phyloP scores from a whole-genome alignment of 2,329 filamentous ascomycete species.

The Aspergillus thermomutatus region DNA sequence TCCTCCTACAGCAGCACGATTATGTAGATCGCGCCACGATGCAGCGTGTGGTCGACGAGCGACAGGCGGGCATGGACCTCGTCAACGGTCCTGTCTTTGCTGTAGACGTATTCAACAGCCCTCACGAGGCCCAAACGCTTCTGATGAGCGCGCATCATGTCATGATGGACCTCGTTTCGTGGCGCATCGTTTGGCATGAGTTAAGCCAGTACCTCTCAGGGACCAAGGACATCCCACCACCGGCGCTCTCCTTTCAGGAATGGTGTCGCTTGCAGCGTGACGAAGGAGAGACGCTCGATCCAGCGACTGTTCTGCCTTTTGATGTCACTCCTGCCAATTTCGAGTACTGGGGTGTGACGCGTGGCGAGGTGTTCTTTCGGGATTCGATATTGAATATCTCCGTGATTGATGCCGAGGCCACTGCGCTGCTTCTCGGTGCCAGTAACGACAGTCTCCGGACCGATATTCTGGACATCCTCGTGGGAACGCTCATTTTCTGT shows the following conservation, averaged over 20 bases:
- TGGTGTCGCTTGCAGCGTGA: slow-evolving; percentile 38
- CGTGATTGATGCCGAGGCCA: slow-evolving; percentile 17
- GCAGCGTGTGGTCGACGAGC: no score
- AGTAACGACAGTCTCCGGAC: slow-evolving; percentile 9
- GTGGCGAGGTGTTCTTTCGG: slow-evolving; percentile 23
- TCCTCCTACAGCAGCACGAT: no score
- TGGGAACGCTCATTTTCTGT: slow-evolving; percentile 14
- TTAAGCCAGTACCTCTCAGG: slow-evolving; percentile 28
- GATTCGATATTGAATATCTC: no score
- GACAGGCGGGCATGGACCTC: no score
- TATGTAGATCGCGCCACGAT: no score
- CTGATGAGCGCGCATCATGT: slow-evolving; percentile 8
- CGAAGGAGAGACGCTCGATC: slow-evolving; percentile 30
- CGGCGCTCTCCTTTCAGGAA: slow-evolving; percentile 1
- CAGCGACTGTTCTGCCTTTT: background rate
- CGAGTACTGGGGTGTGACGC: background rate
- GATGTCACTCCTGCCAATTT: background rate
- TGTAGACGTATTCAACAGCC: slow-evolving; percentile 1
- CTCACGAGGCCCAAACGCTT: background rate
- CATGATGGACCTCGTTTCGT: slow-evolving; percentile 14
- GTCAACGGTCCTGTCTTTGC: background rate
- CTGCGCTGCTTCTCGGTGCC: slow-evolving; percentile 6
- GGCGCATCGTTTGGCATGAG: slow-evolving; percentile 10
- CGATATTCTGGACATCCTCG: slow-evolving; percentile 19
- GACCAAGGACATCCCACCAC: slow-evolving; percentile 43